These are phyloP conservation scores for Diplosphaera chodatii DNA, from an alignment of 139 green algal genomes.

Conservation along the genomic window DNA sequence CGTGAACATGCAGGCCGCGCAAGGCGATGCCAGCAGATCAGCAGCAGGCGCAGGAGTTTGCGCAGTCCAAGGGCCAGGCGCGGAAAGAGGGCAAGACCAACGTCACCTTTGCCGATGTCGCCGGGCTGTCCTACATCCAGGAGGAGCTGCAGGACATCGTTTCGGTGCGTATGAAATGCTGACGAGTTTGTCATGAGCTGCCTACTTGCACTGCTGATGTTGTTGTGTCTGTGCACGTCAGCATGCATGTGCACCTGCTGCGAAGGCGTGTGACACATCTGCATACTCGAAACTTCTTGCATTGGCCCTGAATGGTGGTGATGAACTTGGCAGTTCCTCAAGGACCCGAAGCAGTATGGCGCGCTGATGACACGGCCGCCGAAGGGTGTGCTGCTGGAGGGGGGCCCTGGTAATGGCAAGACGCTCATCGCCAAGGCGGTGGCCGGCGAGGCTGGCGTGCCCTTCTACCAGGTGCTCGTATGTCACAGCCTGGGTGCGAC, in stretches of 20 bases:
- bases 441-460: slow-evolving; percentile 78
- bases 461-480: slow-evolving; percentile 66
- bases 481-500: background rate
- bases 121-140: slow-evolving; percentile 79
- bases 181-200: too few relatives aligned
- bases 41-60: slow-evolving; percentile 86
- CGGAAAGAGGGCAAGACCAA: slow-evolving; percentile 76
- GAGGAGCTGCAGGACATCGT: slow-evolving; percentile 76
- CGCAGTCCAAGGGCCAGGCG: slow-evolving; percentile 76
- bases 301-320: too few relatives aligned
- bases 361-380: slow-evolving; percentile 77
- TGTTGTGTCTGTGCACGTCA: too few relatives aligned
- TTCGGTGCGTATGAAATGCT: slow-evolving; percentile 24
- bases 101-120: slow-evolving; percentile 87
- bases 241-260: too few relatives aligned
- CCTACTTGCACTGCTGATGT: too few relatives aligned
- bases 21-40: slow-evolving; percentile 55
- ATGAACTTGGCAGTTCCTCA: slow-evolving; percentile 70
- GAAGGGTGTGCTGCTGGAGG: slow-evolving; percentile 95
- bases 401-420: slow-evolving; percentile 84
- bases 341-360: slow-evolving; percentile 75
- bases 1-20: slow-evolving; percentile 33
- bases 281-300: too few relatives aligned
- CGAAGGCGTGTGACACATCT: too few relatives aligned
- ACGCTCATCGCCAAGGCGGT: slow-evolving; percentile 92